phyloP scores from a whole-genome alignment of 2,329 filamentous ascomycete species.

The Aspergillus sp. region DNA sequence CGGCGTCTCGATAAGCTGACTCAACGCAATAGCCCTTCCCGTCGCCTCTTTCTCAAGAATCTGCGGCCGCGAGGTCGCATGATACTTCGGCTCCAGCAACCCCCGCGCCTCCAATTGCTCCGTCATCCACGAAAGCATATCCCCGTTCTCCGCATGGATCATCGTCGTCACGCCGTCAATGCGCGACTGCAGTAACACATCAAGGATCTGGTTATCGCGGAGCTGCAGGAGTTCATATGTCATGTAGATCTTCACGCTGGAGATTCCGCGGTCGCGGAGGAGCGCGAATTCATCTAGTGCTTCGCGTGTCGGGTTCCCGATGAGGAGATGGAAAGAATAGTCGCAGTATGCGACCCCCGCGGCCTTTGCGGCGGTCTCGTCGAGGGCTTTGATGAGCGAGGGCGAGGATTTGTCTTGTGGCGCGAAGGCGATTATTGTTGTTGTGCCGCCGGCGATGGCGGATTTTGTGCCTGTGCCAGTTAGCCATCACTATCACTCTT shows the following conservation, averaged over 20 bases:
- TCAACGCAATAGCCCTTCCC: conserved; percentile 56
- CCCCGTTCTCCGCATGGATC: conserved; percentile 54
- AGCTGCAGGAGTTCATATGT: conserved; percentile 51
- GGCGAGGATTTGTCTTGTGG: conserved; percentile 55
- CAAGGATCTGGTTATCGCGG: conserved; percentile 48
- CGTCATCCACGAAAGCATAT: conserved; percentile 48
- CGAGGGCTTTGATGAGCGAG: conserved; percentile 45
- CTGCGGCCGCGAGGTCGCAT: conserved; percentile 47
- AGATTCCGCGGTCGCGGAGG: conserved; percentile 44
- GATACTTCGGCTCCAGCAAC: conserved; percentile 46
- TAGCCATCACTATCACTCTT: conserved; percentile 14
- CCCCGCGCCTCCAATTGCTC: conserved; percentile 42
- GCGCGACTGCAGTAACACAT: conserved; percentile 48
- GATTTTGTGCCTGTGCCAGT: conserved; percentile 55
- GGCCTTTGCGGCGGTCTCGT: conserved; percentile 53
- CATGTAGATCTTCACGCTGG: conserved; percentile 54
- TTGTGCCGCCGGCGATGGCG: conserved; percentile 55
- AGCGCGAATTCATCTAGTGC: conserved; percentile 48
- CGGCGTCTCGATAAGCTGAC: conserved; percentile 55
- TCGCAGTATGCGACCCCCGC: conserved; percentile 57
- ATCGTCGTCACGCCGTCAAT: conserved; percentile 51
- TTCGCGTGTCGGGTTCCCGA: conserved; percentile 36
- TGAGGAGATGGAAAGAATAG: conserved; percentile 56
- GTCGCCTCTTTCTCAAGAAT: conserved; percentile 51
- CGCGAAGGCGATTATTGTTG: conserved; percentile 64